A percentile compares a stretch with the other conserved stretches of the same genome.
Conservation (phyloP, 129 eudicot genomes). For the Tanacetum coccineum region DNA sequence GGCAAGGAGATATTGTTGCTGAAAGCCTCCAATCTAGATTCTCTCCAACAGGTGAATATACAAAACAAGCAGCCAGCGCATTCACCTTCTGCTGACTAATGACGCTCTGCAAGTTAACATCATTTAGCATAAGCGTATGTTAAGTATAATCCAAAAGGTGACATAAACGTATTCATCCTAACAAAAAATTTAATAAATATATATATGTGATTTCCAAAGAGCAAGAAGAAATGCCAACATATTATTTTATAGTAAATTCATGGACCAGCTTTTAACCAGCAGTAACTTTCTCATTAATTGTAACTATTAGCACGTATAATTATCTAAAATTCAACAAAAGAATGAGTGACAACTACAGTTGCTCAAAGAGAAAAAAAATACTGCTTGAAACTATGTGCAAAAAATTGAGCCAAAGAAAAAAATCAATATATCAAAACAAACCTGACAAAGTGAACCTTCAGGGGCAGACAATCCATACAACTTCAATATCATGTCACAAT, state of each 20-base stretch:
- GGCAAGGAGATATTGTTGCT: conserved; percentile 96
- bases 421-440: conserved; percentile 26
- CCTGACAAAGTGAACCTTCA: conserved; percentile 98
- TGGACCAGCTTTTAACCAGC: conserved; percentile 6
- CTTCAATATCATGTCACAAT: conserved; percentile 74
- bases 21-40: conserved; percentile 92
- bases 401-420: conserved; percentile 1
- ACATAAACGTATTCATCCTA: conserved; percentile 8
- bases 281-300: conserved; percentile 18
- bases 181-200: not conserved
- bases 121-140: conserved; percentile 12
- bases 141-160: conserved; percentile 10
- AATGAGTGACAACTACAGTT: conserved; percentile 7
- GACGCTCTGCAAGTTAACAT: conserved; percentile 63
- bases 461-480: conserved; percentile 91
- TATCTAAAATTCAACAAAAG: conserved; percentile 7
- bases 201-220: not conserved
- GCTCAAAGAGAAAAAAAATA: not conserved
- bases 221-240: conserved; percentile 5
- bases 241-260: conserved; percentile 4
- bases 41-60: conserved; percentile 76
- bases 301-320: conserved; percentile 1
- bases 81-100: conserved; percentile 74
- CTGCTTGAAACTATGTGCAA: not conserved
- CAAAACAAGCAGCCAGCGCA: conserved; percentile 89